Base-by-base conservation (phyloP, 164 flowering plant genomes). In the Berberis thunbergii region DNA sequence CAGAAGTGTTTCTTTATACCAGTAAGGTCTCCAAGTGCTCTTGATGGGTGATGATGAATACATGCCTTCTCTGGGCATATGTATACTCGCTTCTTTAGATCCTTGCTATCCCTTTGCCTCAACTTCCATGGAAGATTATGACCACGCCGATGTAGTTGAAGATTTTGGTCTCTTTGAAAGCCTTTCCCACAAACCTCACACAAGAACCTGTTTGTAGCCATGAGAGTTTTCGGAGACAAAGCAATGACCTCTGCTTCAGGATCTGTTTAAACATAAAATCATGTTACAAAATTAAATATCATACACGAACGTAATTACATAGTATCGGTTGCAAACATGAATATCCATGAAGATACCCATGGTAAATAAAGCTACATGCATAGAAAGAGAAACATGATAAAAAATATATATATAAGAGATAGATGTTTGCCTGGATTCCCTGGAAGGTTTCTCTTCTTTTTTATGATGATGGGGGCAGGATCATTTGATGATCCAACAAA, bases 51-150 rank as follows among this genome's bases (percentile, higher is more conserved):
- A 69, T 92, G 76, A 64, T 92, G 98, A 10, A 92, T 90, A 57
- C 98, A 92, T 7, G 66, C 80, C 70, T 81, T 85, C 61, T 92
- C 98, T 0, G 96, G 98, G 76, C 98, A 92, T 4, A 92, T 90
- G 50, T 92, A 92, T 0, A 92, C 98, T 0, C 96, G 80, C 69
- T 92, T 92, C 63, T 77, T 75, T 1, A 71, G 67, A 59, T 89
- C 96, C 43, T 84, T 86, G 67, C 74, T 76, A 38, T 75, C 86
- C 70, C 96, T 81, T 66, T 89, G 96, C 82, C 83, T 88, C 0
- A 93, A 89, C 86, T 93, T 93, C 98, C 98, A 93, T 63, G 98
- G 97, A 42, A 93, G 86, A 68, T 93, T 93, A 67, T 93, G 98
- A 1, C 97, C 98, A 45, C 98, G 69, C 43, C 97, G 67, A 67